phyloP scores from a whole-genome alignment of 148 eudicot genomes.

The Nepenthes gracilis region DNA sequence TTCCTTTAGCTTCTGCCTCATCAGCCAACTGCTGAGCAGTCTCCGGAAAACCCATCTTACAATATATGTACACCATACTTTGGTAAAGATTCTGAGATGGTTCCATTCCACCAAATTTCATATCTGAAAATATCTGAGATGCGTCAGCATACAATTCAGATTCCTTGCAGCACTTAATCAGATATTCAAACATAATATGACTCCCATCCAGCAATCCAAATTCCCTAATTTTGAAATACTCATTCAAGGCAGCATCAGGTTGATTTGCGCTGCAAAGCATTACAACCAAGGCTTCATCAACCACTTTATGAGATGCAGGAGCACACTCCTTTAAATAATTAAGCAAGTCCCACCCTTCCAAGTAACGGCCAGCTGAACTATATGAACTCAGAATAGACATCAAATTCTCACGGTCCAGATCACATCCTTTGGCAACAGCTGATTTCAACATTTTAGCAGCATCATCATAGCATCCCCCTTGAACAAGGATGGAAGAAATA shows the following conservation, averaged over 20 bases:
- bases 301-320: constrained; percentile 31
- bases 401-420: constrained; percentile 44
- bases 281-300: constrained; percentile 63
- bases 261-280: constrained; percentile 59
- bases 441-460: constrained; percentile 53
- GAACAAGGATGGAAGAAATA: constrained; percentile 55
- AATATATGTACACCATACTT: constrained; percentile 51
- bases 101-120: constrained; percentile 59
- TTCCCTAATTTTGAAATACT: constrained; percentile 37
- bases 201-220: constrained; percentile 28
- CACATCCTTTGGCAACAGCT: constrained; percentile 50
- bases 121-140: constrained; percentile 84
- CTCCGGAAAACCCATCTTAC: constrained; percentile 82
- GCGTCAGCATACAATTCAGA: constrained; percentile 53
- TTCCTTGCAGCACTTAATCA: constrained; percentile 64
- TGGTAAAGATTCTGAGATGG: constrained; percentile 49
- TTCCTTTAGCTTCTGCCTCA: constrained; percentile 46
- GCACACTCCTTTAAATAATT: constrained; percentile 45
- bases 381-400: constrained; percentile 59
- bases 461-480: constrained; percentile 64
- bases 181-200: constrained; percentile 60
- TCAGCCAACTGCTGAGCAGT: constrained; percentile 63
- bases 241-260: constrained; percentile 49
- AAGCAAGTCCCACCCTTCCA: constrained; percentile 67
- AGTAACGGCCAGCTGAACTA: constrained; percentile 62